phyloP scores from a whole-genome alignment of 2,329 filamentous ascomycete species.

The Xylariaceae sp. region DNA sequence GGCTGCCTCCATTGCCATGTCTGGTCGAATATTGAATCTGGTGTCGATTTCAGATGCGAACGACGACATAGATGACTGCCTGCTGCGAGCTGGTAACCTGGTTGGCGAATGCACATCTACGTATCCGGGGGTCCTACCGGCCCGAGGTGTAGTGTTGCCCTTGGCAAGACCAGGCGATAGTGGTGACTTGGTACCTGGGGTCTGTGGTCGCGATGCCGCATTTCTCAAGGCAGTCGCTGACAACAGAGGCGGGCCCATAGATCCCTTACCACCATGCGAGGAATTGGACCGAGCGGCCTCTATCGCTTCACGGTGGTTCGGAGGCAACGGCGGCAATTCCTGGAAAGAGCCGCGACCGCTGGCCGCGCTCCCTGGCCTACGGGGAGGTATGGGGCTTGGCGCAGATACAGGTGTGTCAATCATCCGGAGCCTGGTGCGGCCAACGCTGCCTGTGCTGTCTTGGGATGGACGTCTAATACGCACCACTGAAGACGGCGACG shows the following conservation, averaged over 20 bases:
- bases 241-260: conserved; percentile 80
- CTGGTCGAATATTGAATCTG: conserved; percentile 74
- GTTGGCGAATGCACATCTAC: conserved; percentile 46
- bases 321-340: conserved; percentile 66
- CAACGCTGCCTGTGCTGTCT: conserved; percentile 44
- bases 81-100: conserved; percentile 38
- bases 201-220: conserved; percentile 49
- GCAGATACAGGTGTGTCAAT: conserved; percentile 31
- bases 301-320: conserved; percentile 80
- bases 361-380: conserved; percentile 67
- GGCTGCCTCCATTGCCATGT: conserved; percentile 46
- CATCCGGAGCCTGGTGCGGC: conserved; percentile 33
- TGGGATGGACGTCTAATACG: conserved; percentile 40
- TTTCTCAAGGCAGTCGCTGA: conserved; percentile 68
- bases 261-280: conserved; percentile 39
- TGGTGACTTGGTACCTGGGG: conserved; percentile 49
- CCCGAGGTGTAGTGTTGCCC: conserved; percentile 56
- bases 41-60: conserved; percentile 92
- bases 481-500: conserved; percentile 27
- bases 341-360: conserved; percentile 51
- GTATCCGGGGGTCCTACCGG: conserved; percentile 42
- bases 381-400: conserved; percentile 32
- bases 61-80: conserved; percentile 86
- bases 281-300: conserved; percentile 67
- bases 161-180: conserved; percentile 43